Percentiles rank a stretch among this genome's conserved stretches.
phyloP scores from a whole-genome alignment of 192 early-diverging fungal species.

The Coemansia sp. region DNA sequence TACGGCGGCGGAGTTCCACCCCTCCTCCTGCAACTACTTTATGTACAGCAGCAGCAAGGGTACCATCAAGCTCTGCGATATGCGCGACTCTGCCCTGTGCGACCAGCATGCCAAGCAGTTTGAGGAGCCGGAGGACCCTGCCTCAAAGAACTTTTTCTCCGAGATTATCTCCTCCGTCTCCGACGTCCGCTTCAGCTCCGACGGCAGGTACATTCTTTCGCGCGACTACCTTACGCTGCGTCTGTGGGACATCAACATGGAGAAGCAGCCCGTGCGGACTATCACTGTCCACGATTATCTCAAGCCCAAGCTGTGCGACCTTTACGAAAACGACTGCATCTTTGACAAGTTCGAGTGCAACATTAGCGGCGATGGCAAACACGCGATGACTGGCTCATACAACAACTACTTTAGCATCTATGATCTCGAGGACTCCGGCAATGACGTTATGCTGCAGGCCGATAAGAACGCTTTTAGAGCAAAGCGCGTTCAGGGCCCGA shows the following conservation, averaged over 20 bases:
- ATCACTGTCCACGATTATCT: slow-evolving; percentile 97
- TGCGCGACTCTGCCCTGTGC: slow-evolving; percentile 92
- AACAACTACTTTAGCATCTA: slow-evolving; percentile 99
- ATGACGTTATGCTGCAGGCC: slow-evolving; percentile 87
- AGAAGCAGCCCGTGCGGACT: slow-evolving; percentile 85
- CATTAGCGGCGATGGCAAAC: slow-evolving; percentile 92
- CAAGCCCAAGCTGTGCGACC: slow-evolving; percentile 92
- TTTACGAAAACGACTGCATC: slow-evolving; percentile 99
- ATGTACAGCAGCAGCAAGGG: slow-evolving; percentile 99
- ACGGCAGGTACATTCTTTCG: slow-evolving; percentile 96
- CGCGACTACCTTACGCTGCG: slow-evolving; percentile 97
- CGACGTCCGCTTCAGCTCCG: slow-evolving; percentile 92
- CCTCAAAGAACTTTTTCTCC: slow-evolving; percentile 98
- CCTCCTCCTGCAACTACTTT: slow-evolving; percentile 91
- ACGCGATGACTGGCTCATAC: slow-evolving; percentile 95
- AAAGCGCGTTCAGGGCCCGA: slow-evolving; percentile 71
- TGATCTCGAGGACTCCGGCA: slow-evolving; percentile 73
- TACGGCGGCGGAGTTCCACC: slow-evolving; percentile 98
- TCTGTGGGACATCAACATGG: slow-evolving; percentile 99
- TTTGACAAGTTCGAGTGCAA: slow-evolving; percentile 99
- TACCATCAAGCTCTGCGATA: slow-evolving; percentile 95
- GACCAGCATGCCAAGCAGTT: slow-evolving; percentile 93
- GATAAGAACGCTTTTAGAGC: slow-evolving; percentile 98
- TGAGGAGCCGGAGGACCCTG: slow-evolving; percentile 92
- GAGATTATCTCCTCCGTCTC: slow-evolving; percentile 99